These are phyloP conservation scores for Cryphonectria radicalis DNA, from an alignment of 2,329 filamentous ascomycete species.

Conservation along the genomic window DNA sequence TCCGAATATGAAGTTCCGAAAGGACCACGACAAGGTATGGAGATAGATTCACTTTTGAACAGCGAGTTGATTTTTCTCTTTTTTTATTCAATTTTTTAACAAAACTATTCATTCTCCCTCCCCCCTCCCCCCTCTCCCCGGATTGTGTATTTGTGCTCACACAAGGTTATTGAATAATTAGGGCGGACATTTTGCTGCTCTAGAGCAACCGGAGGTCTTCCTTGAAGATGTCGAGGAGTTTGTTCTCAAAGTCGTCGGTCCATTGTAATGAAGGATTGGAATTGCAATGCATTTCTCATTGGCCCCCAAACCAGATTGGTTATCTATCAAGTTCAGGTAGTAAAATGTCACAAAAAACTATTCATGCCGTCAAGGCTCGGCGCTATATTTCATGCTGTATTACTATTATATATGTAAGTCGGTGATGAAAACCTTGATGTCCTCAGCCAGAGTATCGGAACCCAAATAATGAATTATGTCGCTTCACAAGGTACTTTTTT, in stretches of 20 bases:
- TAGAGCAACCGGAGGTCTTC: constrained; percentile 48
- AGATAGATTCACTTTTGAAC: background rate
- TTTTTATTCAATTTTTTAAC: no score
- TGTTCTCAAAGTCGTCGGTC: constrained; percentile 28
- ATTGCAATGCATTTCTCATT: background rate
- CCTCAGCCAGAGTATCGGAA: background rate
- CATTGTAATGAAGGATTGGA: background rate
- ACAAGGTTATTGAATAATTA: background rate
- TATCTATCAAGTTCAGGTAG: background rate
- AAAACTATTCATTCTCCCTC: no score
- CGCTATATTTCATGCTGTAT: background rate
- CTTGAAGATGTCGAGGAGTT: constrained; percentile 51
- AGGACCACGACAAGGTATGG: constrained; percentile 28
- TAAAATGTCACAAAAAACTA: background rate
- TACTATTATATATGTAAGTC: no score
- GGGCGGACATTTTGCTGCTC: constrained; percentile 59
- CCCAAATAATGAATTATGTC: background rate
- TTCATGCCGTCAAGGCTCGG: background rate
- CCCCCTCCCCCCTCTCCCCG: no score
- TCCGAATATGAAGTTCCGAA: constrained; percentile 30
- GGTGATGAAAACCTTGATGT: background rate
- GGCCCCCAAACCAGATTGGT: background rate
- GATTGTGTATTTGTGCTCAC: background rate
- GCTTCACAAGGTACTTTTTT: no score
- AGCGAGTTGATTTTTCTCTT: background rate